phyloP scores from a whole-genome alignment of 176 grass and related monocot genomes.

The Ananas comosus region DNA sequence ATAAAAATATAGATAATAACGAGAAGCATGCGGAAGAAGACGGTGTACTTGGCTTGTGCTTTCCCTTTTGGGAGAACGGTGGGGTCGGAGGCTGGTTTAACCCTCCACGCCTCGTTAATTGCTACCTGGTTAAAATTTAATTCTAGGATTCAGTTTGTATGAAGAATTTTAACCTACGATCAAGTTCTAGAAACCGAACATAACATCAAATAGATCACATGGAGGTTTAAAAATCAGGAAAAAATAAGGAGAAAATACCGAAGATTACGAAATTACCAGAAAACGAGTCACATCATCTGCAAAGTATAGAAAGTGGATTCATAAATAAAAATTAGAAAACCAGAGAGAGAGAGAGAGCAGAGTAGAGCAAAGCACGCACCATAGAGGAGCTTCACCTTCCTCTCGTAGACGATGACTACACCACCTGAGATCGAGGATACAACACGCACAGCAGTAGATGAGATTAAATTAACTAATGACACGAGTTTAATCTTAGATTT shows the following conservation, averaged over 20 bases:
- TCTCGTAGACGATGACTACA: constrained; percentile 86
- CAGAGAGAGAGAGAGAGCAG: not conserved
- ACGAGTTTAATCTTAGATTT: not conserved
- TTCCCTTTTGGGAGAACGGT: constrained; percentile 69
- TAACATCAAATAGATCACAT: not conserved
- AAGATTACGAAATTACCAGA: constrained; percentile 35
- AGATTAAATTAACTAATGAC: not conserved
- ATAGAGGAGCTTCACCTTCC: constrained; percentile 85
- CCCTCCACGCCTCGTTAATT: constrained; percentile 55
- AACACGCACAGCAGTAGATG: not conserved
- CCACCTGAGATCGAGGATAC: constrained; percentile 40
- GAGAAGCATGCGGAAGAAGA: not conserved
- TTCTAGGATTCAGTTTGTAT: not conserved
- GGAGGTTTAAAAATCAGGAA: not conserved
- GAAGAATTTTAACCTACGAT: constrained; percentile 1
- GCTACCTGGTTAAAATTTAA: constrained; percentile 36
- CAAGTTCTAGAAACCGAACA: not conserved
- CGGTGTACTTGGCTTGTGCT: constrained; percentile 66
- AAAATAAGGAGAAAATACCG: not conserved
- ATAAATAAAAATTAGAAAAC: not conserved
- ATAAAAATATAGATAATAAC: too few species aligned
- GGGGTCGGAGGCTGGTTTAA: constrained; percentile 37
- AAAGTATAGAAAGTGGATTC: constrained; percentile 3
- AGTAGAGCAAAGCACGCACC: constrained; percentile 30
- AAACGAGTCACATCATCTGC: constrained; percentile 71